These are phyloP conservation scores for Peribolospora baueri DNA, from an alignment of 768 basidiomycete genomes.

Conservation along the genomic window DNA sequence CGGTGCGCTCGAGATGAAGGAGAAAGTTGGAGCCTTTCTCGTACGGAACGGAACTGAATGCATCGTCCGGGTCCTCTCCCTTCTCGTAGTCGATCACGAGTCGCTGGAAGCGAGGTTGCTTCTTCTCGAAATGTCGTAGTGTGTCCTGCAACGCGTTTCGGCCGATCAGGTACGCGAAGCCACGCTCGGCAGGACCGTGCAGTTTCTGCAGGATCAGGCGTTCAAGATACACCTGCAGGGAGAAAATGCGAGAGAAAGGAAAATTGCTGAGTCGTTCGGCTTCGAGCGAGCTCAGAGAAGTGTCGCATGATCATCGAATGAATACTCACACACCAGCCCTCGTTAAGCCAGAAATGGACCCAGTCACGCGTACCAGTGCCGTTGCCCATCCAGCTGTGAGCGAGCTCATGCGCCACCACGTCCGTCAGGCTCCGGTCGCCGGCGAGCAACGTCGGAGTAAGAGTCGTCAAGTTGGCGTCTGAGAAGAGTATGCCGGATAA, in stretches of 20 bases:
- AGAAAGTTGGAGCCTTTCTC: constrained; percentile 78
- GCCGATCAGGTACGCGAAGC: constrained; percentile 57
- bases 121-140: constrained; percentile 33
- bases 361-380: constrained; percentile 20
- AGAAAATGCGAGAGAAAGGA: background rate
- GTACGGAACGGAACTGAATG: constrained; percentile 25
- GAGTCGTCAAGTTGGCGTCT: constrained; percentile 10
- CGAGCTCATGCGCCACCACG: constrained; percentile 66
- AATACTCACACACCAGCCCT: constrained; percentile 20
- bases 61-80: constrained; percentile 16
- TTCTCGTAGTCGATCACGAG: constrained; percentile 6
- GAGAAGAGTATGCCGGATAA: background rate
- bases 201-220: constrained; percentile 46
- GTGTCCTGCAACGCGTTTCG: constrained; percentile 46
- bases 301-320: background rate
- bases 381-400: constrained; percentile 52
- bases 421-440: constrained; percentile 70
- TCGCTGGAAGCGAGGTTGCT: constrained; percentile 29
- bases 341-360: constrained; percentile 37
- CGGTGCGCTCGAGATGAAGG: constrained; percentile 34
- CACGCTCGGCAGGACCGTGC: constrained; percentile 49
- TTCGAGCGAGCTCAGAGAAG: background rate
- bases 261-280: background rate
- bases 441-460: constrained; percentile 42
- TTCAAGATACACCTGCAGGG: constrained; percentile 37